Evolutionary conservation across 202 grass and related monocot species (phyloP).

Genomic region (Bolboschoenoplectus hybrid): DNA sequence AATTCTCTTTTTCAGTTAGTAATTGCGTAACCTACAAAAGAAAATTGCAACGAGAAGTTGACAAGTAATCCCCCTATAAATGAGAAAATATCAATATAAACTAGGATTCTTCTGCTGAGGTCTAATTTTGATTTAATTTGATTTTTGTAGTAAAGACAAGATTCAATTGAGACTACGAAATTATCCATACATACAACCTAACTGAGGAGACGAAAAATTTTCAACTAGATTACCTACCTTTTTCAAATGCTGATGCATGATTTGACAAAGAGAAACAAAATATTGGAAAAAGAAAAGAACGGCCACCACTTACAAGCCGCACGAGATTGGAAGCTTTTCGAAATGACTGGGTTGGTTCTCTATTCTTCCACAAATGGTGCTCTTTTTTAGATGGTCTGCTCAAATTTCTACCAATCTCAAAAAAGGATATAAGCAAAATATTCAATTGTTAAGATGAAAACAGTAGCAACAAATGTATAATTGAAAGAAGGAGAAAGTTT

Average conservation of each 20-base stretch:
- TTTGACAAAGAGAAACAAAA: background rate
- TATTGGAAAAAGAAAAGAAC: background rate
- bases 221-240: background rate
- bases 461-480: background rate
- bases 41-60: conserved; percentile 45
- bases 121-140: background rate
- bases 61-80: conserved; percentile 40
- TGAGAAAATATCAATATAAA: conserved; percentile 31
- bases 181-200: background rate
- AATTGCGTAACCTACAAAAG: conserved; percentile 69
- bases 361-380: conserved; percentile 91
- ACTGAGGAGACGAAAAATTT: background rate
- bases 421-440: conserved; percentile 24
- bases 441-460: background rate
- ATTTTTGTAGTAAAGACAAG: background rate
- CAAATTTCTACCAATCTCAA: conserved; percentile 52
- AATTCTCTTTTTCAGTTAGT: conserved; percentile 73
- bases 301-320: conserved; percentile 63
- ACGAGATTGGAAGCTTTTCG: conserved; percentile 83
- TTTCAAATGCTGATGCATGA: background rate
- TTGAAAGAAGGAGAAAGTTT: background rate
- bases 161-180: background rate
- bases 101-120: background rate
- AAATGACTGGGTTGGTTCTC: conserved; percentile 68
- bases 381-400: conserved; percentile 63